Conservation (phyloP, 2,329 filamentous ascomycete species). For the Colletotrichum echinochloae region DNA sequence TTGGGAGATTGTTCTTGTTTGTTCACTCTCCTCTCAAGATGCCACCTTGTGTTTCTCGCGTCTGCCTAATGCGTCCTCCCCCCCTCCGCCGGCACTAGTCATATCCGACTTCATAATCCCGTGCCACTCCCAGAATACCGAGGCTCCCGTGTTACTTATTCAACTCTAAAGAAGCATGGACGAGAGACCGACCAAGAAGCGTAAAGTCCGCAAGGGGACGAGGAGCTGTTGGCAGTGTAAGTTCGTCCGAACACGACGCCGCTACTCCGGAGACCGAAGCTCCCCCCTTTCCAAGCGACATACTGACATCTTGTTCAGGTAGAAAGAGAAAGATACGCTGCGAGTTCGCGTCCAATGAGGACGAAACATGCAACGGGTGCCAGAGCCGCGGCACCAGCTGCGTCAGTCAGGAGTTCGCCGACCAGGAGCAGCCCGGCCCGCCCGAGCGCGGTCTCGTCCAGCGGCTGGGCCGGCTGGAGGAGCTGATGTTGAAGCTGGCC, state of each 20-base stretch:
- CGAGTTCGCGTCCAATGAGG: constrained; percentile 53
- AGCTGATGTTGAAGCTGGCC: constrained; percentile 59
- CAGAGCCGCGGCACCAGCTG: constrained; percentile 56
- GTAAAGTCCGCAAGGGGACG: constrained; percentile 66
- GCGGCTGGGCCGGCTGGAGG: constrained; percentile 59
- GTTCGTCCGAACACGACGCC: constrained; percentile 34
- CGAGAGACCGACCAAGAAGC: constrained; percentile 46
- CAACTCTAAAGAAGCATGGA: constrained; percentile 16
- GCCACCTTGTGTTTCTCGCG: background rate
- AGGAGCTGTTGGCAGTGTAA: constrained; percentile 71
- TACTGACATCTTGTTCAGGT: constrained; percentile 24
- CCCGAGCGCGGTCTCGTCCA: constrained; percentile 56
- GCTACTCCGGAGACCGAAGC: background rate
- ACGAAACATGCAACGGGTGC: constrained; percentile 60
- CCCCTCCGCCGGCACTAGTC: background rate
- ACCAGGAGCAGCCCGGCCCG: constrained; percentile 44
- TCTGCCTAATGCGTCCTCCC: too few relatives aligned
- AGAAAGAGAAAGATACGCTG: constrained; percentile 64
- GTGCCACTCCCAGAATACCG: background rate
- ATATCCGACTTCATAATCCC: background rate
- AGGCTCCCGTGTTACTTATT: background rate
- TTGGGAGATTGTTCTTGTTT: background rate
- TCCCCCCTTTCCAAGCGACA: background rate
- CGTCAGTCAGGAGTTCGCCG: constrained; percentile 61
- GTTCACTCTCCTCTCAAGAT: background rate